Conservation (phyloP, 2,329 filamentous ascomycete genomes). For the Fusarium camptoceras region DNA sequence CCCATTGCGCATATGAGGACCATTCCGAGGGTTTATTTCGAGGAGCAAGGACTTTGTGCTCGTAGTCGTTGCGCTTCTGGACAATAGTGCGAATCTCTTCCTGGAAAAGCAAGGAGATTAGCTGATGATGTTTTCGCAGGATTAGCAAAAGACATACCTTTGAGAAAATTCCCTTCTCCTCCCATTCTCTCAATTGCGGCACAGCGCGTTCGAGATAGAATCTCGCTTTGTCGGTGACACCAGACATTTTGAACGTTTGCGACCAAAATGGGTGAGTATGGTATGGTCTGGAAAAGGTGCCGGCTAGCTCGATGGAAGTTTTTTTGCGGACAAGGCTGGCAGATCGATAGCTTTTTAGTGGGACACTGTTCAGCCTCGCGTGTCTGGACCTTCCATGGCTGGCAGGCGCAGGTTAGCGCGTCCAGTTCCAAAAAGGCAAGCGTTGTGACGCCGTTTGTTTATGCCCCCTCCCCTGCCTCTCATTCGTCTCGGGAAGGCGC, state of each 20-base stretch:
- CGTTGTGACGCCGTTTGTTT: constrained; percentile 7
- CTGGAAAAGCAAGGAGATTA: constrained; percentile 56
- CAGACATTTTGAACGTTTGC: constrained; percentile 70
- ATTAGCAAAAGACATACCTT: constrained; percentile 64
- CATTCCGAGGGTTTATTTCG: constrained; percentile 83
- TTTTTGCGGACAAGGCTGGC: constrained; percentile 41
- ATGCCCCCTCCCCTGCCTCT: constrained; percentile 6
- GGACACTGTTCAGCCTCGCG: constrained; percentile 32
- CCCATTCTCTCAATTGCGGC: constrained; percentile 90
- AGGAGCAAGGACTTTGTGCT: constrained; percentile 88
- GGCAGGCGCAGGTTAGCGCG: neutral
- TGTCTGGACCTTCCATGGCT: neutral
- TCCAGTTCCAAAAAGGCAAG: constrained; percentile 10
- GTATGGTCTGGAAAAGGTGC: neutral
- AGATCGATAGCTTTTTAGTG: constrained; percentile 35
- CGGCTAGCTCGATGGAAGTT: constrained; percentile 23
- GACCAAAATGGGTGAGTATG: constrained; percentile 12
- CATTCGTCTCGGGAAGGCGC: constrained; percentile 36
- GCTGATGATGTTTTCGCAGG: neutral
- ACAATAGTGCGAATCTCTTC: constrained; percentile 92
- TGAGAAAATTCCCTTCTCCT: constrained; percentile 90
- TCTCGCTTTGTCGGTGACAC: constrained; percentile 90
- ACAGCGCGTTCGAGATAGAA: constrained; percentile 95
- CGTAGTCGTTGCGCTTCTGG: constrained; percentile 90
- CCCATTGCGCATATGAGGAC: constrained; percentile 82